These are phyloP conservation scores for Aspergillus ruber DNA, from an alignment of 2,329 filamentous ascomycete species.

Conservation along the genomic window DNA sequence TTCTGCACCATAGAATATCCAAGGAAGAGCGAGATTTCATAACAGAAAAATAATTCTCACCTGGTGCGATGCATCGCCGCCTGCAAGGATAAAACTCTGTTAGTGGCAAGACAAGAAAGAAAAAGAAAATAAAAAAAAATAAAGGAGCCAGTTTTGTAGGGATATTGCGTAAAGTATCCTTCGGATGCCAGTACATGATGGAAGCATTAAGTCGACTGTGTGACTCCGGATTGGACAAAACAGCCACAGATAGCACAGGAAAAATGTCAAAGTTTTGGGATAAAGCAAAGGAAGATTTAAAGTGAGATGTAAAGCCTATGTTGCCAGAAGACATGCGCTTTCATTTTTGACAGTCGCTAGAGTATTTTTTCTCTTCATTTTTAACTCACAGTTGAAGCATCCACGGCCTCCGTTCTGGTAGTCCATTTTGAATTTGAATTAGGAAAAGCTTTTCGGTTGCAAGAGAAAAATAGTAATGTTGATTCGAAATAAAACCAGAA, in stretches of 20 bases:
- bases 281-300: no score
- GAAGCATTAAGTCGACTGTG: no score
- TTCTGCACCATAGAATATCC: conserved; percentile 8
- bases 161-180: no score
- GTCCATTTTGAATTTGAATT: conserved; percentile 39
- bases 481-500: not conserved
- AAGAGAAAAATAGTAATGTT: not conserved
- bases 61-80: conserved; percentile 69
- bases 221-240: no score
- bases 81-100: conserved; percentile 38
- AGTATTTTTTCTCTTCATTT: not conserved
- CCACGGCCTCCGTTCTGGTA: conserved; percentile 45
- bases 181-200: no score
- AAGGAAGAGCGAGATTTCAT: not conserved
- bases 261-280: no score
- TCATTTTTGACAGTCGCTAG: no score
- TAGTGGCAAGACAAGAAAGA: not conserved
- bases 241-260: no score
- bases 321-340: no score
- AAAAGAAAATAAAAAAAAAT: not conserved
- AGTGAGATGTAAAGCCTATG: no score
- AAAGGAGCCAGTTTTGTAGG: no score
- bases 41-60: conserved; percentile 40
- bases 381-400: conserved; percentile 54
- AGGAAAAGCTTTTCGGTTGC: conserved; percentile 3